A percentile compares a stretch with the other conserved stretches of the same genome.
phyloP scores from a whole-genome alignment of 139 green algal genomes.

The Ettlia oleoabundans region DNA sequence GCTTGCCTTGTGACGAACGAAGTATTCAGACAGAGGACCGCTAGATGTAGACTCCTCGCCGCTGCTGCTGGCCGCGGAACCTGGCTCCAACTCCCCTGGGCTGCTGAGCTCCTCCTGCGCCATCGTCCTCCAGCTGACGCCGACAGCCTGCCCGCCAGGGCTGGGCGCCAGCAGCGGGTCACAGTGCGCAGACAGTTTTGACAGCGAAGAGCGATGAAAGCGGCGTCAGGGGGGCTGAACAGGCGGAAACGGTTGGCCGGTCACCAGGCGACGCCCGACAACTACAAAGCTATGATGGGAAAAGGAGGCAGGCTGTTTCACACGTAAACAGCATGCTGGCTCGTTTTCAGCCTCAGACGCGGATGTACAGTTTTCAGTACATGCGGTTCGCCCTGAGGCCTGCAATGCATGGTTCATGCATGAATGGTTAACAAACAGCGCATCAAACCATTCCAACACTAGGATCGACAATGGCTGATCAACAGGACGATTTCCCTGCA shows the following conservation, averaged over 20 bases:
- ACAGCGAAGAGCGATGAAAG: too few species aligned
- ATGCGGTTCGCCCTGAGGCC: background rate
- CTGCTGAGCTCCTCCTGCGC: background rate
- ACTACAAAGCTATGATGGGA: too few species aligned
- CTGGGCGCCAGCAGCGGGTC: too few species aligned
- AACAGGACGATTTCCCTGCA: conserved; percentile 39
- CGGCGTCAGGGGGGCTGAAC: too few species aligned
- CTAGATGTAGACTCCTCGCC: conserved; percentile 1
- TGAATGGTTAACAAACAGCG: background rate
- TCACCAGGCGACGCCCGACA: too few species aligned
- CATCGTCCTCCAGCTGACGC: background rate
- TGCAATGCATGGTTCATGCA: background rate
- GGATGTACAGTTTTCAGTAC: too few species aligned
- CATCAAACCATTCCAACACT: background rate
- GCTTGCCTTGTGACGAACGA: conserved; percentile 39
- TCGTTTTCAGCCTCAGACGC: too few species aligned
- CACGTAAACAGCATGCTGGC: too few species aligned
- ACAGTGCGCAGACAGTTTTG: too few species aligned
- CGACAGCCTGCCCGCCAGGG: background rate
- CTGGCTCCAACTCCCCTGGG: background rate
- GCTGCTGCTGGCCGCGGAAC: background rate
- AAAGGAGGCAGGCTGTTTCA: too few species aligned
- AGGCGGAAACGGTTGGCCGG: too few species aligned
- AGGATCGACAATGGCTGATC: conserved; percentile 34
- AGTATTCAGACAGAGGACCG: conserved; percentile 17